A percentile compares a stretch with the other conserved stretches of the same genome.
Evolutionary conservation across 2,329 filamentous ascomycete genomes (phyloP).

Genomic region (Sporothrix phasma): DNA sequence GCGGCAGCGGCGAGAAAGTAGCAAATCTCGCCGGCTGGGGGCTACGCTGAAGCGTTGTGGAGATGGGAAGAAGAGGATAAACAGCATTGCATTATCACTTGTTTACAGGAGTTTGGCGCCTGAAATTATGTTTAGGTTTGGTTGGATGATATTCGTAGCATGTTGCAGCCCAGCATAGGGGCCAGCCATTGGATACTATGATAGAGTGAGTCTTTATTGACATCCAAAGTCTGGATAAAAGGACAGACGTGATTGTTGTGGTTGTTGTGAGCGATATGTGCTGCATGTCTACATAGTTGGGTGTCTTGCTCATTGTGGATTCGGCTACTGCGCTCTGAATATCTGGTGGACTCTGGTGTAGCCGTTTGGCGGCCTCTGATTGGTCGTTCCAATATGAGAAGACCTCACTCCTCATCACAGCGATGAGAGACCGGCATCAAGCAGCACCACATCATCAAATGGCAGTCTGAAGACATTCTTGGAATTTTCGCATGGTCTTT

Average conservation of each 20-base stretch:
- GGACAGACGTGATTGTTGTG: too few species aligned
- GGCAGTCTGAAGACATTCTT: not conserved
- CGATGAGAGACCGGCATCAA: not conserved
- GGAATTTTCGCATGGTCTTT: not conserved
- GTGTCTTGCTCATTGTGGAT: too few species aligned
- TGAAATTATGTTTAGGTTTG: not conserved
- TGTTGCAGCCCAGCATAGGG: not conserved
- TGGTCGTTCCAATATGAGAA: not conserved
- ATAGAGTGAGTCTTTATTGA: not conserved
- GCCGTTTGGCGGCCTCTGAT: constrained; percentile 2
- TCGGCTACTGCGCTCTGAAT: not conserved
- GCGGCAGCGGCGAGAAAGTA: constrained; percentile 17
- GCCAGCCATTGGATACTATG: not conserved
- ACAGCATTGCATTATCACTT: not conserved
- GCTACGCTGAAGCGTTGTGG: too few species aligned
- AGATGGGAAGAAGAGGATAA: not conserved
- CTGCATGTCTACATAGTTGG: too few species aligned
- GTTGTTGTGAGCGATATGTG: too few species aligned
- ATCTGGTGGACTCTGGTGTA: not conserved
- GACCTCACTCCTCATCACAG: constrained; percentile 1
- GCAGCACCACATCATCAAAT: not conserved
- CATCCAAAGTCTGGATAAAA: too few species aligned
- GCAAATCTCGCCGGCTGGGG: not conserved
- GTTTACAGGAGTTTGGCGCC: constrained; percentile 3
- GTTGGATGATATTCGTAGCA: not conserved